Evolutionary conservation across 345 rosid genomes (phyloP).

Genomic region (Euclidium syriacum): DNA sequence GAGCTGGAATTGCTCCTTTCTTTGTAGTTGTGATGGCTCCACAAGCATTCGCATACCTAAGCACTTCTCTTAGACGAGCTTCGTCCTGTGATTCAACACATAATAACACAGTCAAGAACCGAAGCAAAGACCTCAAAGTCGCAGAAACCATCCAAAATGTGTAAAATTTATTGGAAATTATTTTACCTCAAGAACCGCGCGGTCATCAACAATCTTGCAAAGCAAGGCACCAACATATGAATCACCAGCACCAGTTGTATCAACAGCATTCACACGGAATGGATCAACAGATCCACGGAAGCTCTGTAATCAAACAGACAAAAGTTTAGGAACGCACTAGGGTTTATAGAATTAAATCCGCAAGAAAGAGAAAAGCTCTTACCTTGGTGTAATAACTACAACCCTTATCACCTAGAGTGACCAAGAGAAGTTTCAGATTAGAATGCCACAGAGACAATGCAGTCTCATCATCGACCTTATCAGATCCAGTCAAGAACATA

Average conservation of each 20-base stretch:
- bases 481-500: conserved; percentile 83
- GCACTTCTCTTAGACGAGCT: conserved; percentile 59
- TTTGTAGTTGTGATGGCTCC: conserved; percentile 98
- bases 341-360: not conserved
- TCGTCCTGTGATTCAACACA: conserved; percentile 47
- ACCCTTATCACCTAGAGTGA: conserved; percentile 94
- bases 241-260: conserved; percentile 98
- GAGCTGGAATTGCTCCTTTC: conserved; percentile 98
- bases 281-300: conserved; percentile 78
- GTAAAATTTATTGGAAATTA: not conserved
- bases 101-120: not conserved
- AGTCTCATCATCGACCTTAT: conserved; percentile 62
- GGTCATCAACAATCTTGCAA: conserved; percentile 74
- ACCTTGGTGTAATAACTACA: conserved; percentile 97
- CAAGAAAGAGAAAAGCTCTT: not conserved
- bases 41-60: conserved; percentile 80
- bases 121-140: not conserved
- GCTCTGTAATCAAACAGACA: conserved; percentile 32
- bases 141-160: not conserved
- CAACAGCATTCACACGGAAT: conserved; percentile 70
- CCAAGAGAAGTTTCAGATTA: conserved; percentile 73
- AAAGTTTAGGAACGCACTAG: not conserved
- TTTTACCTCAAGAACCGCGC: conserved; percentile 57
- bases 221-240: conserved; percentile 86
- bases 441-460: conserved; percentile 91